Evolutionary conservation across 1,139 yeast genomes (phyloP).

Genomic region (Pichia sp.): DNA sequence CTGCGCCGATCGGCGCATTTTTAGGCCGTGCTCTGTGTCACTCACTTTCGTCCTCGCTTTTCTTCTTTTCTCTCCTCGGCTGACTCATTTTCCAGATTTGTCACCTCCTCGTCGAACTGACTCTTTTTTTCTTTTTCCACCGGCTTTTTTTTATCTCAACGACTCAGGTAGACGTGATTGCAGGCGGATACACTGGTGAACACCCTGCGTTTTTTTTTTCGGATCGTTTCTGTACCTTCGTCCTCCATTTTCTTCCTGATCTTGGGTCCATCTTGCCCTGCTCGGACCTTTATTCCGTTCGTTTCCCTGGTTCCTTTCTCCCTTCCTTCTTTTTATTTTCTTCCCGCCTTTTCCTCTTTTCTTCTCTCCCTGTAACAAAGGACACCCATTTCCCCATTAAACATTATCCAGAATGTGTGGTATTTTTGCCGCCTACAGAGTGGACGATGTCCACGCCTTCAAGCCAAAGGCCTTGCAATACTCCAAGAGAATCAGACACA

Average conservation of each 20-base stretch:
- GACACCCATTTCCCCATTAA: not conserved
- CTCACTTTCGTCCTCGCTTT: not conserved
- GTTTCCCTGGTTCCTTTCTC: not conserved
- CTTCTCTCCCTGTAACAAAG: not conserved
- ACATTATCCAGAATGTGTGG: constrained; percentile 70
- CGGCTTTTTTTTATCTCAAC: not conserved
- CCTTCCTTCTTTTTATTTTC: not conserved
- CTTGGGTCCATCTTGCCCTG: not conserved
- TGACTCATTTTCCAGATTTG: not conserved
- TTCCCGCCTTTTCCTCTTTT: not conserved
- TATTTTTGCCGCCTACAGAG: constrained; percentile 87
- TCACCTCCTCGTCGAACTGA: not conserved
- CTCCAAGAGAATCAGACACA: constrained; percentile 90
- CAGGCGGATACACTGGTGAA: not conserved
- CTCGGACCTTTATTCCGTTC: not conserved
- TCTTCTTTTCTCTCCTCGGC: not conserved
- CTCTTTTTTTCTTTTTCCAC: not conserved
- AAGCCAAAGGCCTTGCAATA: constrained; percentile 84
- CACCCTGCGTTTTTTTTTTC: not conserved
- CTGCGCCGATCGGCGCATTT: no score
- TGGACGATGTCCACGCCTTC: constrained; percentile 73
- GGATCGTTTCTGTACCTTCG: not conserved
- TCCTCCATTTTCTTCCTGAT: not conserved
- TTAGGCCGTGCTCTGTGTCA: no score
- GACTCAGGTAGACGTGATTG: not conserved